These are phyloP conservation scores for Byssoonygena ceratinophila DNA, from an alignment of 2,329 filamentous ascomycete species.

Conservation along the genomic window DNA sequence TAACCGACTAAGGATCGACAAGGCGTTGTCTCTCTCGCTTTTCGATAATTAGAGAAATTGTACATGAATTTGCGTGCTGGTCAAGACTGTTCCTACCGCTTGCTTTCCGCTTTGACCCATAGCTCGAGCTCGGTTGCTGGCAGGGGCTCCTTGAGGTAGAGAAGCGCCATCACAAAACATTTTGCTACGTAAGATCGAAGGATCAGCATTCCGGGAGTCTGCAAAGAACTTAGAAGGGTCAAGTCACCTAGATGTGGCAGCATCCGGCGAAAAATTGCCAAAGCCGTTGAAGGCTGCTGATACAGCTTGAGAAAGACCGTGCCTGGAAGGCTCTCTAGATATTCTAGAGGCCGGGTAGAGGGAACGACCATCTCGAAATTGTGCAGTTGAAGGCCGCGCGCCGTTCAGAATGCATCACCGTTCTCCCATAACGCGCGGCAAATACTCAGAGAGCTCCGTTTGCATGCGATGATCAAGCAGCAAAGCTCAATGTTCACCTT, in stretches of 20 bases:
- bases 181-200: conserved; percentile 58
- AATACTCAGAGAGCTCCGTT: neutral
- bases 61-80: neutral
- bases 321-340: conserved; percentile 81
- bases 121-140: conserved; percentile 68
- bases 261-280: conserved; percentile 96
- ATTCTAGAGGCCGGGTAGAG: conserved; percentile 62
- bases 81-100: conserved; percentile 36
- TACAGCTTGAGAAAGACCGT: conserved; percentile 87
- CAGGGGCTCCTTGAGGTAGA: conserved; percentile 78
- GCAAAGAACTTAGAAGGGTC: no score
- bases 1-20: conserved; percentile 71
- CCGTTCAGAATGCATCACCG: conserved; percentile 11
- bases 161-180: conserved; percentile 86
- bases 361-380: conserved; percentile 42
- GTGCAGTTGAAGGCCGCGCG: conserved; percentile 4
- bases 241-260: conserved; percentile 69
- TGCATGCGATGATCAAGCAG: no score
- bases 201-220: no score
- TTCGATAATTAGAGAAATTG: conserved; percentile 9
- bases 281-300: conserved; percentile 85
- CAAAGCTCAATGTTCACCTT: no score
- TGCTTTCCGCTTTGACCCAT: conserved; percentile 66
- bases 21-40: conserved; percentile 71
- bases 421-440: conserved; percentile 14